Evolutionary conservation across 2,329 filamentous ascomycete species (phyloP).

Genomic region (Rhynchosporium agropyri): DNA sequence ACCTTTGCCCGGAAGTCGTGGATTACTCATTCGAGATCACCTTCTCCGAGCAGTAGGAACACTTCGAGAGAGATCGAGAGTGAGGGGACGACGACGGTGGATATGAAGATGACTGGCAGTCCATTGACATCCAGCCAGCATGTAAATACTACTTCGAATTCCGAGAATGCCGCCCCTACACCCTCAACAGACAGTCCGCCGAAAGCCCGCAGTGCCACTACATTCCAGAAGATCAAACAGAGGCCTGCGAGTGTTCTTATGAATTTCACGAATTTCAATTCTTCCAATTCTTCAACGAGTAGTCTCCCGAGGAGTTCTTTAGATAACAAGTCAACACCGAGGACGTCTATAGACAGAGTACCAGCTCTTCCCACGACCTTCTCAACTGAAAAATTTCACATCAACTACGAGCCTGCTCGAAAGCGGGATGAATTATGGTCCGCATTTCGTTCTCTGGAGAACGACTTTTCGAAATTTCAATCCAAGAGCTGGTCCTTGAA

Average conservation of each 20-base stretch:
- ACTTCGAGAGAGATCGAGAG: slow-evolving; percentile 29
- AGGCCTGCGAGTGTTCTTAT: slow-evolving; percentile 40
- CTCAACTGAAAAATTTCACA: slow-evolving; percentile 43
- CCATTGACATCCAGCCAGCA: slow-evolving; percentile 27
- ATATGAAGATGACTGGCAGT: slow-evolving; percentile 30
- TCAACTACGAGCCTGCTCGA: slow-evolving; percentile 46
- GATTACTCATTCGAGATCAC: slow-evolving; percentile 50
- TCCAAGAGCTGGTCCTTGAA: slow-evolving; percentile 69
- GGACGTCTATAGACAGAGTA: slow-evolving; percentile 49
- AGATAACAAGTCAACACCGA: slow-evolving; percentile 48
- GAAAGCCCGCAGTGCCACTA: slow-evolving; percentile 28
- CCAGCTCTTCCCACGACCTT: slow-evolving; percentile 49
- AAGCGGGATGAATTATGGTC: slow-evolving; percentile 73
- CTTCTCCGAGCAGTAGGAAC: slow-evolving; percentile 46
- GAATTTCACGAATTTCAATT: slow-evolving; percentile 38
- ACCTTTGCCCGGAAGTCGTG: slow-evolving; percentile 55
- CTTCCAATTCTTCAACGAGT: slow-evolving; percentile 42
- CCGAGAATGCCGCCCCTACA: slow-evolving; percentile 27
- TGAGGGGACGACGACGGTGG: slow-evolving; percentile 26
- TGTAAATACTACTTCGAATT: slow-evolving; percentile 29
- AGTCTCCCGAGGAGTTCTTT: slow-evolving; percentile 48
- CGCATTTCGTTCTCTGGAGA: slow-evolving; percentile 68
- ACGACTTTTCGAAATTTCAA: slow-evolving; percentile 70
- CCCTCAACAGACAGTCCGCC: slow-evolving; percentile 32
- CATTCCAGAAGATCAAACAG: slow-evolving; percentile 36